Evolutionary conservation across 2,329 filamentous ascomycete species (phyloP).

Genomic region (Aspergillus floridensis): DNA sequence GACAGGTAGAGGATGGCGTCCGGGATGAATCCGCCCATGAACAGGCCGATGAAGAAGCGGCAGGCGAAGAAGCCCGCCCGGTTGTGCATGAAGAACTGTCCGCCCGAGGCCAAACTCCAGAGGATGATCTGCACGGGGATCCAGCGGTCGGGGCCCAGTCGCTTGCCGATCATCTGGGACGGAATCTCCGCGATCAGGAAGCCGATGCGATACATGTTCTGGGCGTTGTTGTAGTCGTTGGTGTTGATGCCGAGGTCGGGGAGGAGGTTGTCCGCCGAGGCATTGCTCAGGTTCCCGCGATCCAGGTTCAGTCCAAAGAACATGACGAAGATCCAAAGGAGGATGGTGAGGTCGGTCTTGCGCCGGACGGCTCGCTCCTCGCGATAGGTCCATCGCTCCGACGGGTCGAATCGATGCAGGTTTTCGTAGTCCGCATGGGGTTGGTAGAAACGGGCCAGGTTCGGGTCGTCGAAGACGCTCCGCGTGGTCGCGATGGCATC

Average conservation of each 20-base stretch:
- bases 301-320: conserved; percentile 31
- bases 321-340: conserved; percentile 50
- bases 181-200: conserved; percentile 34
- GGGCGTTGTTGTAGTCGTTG: conserved; percentile 32
- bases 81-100: conserved; percentile 27
- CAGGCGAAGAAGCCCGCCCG: conserved; percentile 42
- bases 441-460: conserved; percentile 33
- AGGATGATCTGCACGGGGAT: conserved; percentile 31
- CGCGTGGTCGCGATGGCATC: conserved; percentile 11
- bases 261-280: conserved; percentile 27
- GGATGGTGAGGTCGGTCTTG: conserved; percentile 34
- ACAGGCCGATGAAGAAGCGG: conserved; percentile 46
- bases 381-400: conserved; percentile 28
- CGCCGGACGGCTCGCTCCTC: conserved; percentile 25
- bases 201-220: conserved; percentile 29
- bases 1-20: conserved; percentile 37
- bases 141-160: conserved; percentile 28
- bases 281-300: conserved; percentile 27
- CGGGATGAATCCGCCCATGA: conserved; percentile 54
- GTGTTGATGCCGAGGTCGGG: conserved; percentile 28
- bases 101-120: conserved; percentile 26
- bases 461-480: conserved; percentile 45
- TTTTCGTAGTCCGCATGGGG: conserved; percentile 37
- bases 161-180: conserved; percentile 31
- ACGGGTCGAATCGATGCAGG: conserved; percentile 35